These are phyloP conservation scores for Talaromyces proteolyticus DNA, from an alignment of 495 filamentous ascomycete genomes.

Conservation along the genomic window DNA sequence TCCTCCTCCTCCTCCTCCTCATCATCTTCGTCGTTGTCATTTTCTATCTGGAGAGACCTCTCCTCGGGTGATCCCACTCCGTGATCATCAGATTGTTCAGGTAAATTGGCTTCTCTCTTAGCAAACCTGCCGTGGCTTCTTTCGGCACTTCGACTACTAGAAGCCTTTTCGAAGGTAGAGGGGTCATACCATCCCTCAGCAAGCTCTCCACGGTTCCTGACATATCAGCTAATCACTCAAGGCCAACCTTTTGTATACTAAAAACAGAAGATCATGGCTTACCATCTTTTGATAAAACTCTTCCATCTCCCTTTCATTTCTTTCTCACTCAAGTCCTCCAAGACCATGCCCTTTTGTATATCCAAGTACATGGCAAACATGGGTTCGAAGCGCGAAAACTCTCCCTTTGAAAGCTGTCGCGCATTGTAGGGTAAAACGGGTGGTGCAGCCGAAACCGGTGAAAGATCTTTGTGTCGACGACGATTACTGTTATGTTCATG, in stretches of 20 bases:
- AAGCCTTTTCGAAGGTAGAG: slow-evolving; percentile 46
- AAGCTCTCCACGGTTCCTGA: slow-evolving; percentile 85
- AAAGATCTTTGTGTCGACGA: slow-evolving; percentile 7
- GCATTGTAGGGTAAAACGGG: slow-evolving; percentile 60
- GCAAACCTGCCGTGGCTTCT: slow-evolving; percentile 6
- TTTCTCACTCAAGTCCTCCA: slow-evolving; percentile 58
- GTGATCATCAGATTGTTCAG: neutral
- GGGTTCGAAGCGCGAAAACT: slow-evolving; percentile 55
- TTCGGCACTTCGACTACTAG: slow-evolving; percentile 10
- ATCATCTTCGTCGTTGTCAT: slow-evolving; percentile 10
- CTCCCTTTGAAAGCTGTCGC: slow-evolving; percentile 56
- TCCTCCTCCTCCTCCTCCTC: slow-evolving; percentile 40
- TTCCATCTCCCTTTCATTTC: slow-evolving; percentile 87
- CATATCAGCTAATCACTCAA: slow-evolving; percentile 14
- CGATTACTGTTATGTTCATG: slow-evolving; percentile 12
- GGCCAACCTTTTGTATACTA: slow-evolving; percentile 1
- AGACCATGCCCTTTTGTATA: slow-evolving; percentile 69
- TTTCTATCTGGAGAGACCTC: neutral
- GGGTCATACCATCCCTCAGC: slow-evolving; percentile 94
- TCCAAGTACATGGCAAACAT: slow-evolving; percentile 86
- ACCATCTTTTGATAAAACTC: slow-evolving; percentile 88
- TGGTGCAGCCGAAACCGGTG: slow-evolving; percentile 8
- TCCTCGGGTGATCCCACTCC: neutral
- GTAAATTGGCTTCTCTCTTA: too few species aligned
- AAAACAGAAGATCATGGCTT: slow-evolving; percentile 16